phyloP scores from a whole-genome alignment of 164 flowering plant species.

The Houttuynia cordata region DNA sequence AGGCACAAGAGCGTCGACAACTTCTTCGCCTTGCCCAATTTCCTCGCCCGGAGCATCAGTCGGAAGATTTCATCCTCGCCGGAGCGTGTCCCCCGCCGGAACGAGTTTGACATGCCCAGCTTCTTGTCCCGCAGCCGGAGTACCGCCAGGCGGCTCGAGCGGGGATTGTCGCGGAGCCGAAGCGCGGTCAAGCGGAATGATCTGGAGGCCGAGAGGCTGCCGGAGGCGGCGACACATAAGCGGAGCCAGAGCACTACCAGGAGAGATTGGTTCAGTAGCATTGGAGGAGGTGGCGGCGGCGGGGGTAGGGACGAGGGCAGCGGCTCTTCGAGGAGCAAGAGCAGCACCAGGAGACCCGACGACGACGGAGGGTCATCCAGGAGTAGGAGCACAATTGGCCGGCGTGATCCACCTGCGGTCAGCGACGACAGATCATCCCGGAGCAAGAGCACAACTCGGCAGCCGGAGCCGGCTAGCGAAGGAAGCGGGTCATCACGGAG shows the following conservation, averaged over 20 bases:
- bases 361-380: not conserved
- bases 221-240: not conserved
- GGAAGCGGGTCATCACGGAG: not conserved
- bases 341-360: not conserved
- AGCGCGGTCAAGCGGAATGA: not conserved
- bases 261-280: not conserved
- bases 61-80: not conserved
- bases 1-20: constrained; percentile 1
- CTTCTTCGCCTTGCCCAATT: not conserved
- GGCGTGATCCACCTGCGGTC: no score
- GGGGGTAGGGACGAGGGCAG: no score
- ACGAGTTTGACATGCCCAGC: constrained; percentile 1
- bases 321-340: not conserved
- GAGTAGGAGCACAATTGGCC: no score
- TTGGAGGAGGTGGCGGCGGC: not conserved
- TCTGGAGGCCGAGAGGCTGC: not conserved
- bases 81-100: not conserved
- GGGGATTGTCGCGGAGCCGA: not conserved
- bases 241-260: not conserved
- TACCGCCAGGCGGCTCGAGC: not conserved
- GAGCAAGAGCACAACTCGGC: no score
- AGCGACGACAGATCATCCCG: no score
- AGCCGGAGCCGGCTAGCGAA: no score
- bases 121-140: not conserved
- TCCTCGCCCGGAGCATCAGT: not conserved